These are phyloP conservation scores for Arthrobotrys sinensis DNA, from an alignment of 2,329 filamentous ascomycete species.

Conservation along the genomic window DNA sequence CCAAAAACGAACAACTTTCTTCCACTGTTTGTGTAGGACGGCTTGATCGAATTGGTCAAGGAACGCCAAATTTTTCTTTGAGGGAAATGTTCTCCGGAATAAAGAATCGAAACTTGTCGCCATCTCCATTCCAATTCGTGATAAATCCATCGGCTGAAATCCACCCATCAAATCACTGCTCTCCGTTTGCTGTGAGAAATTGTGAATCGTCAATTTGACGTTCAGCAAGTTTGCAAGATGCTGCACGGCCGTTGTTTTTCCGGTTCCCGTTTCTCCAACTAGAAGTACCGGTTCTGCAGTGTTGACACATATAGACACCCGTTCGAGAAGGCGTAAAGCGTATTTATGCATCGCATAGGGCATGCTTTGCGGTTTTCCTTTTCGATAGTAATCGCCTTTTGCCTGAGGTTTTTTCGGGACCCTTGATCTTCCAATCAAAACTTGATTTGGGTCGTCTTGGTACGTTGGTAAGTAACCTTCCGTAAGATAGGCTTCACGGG, in stretches of 20 bases:
- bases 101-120: conserved; percentile 93
- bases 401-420: conserved; percentile 73
- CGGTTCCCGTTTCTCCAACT: conserved; percentile 98
- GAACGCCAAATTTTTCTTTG: conserved; percentile 89
- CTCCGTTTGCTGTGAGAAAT: conserved; percentile 97
- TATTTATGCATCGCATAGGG: conserved; percentile 92
- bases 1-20: conserved; percentile 87
- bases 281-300: conserved; percentile 90
- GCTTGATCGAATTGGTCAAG: conserved; percentile 84
- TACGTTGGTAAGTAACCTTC: conserved; percentile 79
- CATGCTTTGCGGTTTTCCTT: conserved; percentile 72
- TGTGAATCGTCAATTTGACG: conserved; percentile 90
- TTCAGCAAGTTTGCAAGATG: conserved; percentile 88
- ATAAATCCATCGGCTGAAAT: conserved; percentile 92
- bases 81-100: conserved; percentile 88
- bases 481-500: conserved; percentile 81
- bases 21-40: conserved; percentile 87
- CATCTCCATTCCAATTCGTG: conserved; percentile 80
- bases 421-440: conserved; percentile 78
- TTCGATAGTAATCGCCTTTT: conserved; percentile 66
- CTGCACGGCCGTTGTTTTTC: conserved; percentile 96
- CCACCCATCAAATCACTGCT: conserved; percentile 95
- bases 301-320: conserved; percentile 85
- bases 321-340: conserved; percentile 86
- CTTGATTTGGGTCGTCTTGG: conserved; percentile 73